Percentiles rank a stretch among this genome's conserved stretches.
phyloP scores from a whole-genome alignment of 2,329 filamentous ascomycete species.

The Drechmeria coniospora region DNA sequence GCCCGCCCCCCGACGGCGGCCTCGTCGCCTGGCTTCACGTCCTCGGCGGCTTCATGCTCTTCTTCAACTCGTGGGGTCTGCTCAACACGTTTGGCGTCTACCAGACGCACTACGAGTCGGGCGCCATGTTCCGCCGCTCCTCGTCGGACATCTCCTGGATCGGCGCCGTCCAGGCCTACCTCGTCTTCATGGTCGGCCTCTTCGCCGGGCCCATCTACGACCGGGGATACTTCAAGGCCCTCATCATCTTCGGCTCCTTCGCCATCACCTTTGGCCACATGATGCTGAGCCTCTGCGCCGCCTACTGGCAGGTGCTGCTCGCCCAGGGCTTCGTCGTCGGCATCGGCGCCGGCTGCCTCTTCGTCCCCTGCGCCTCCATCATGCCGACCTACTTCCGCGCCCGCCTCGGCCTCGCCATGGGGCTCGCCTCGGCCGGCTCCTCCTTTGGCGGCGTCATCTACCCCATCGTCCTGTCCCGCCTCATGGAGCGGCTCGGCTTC shows the following conservation, averaged over 20 bases:
- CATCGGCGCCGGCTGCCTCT: slow-evolving; percentile 25
- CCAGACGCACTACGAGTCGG: slow-evolving; percentile 36
- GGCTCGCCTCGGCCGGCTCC: slow-evolving; percentile 17
- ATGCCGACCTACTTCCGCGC: slow-evolving; percentile 17
- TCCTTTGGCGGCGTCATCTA: slow-evolving; percentile 18
- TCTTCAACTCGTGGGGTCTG: slow-evolving; percentile 39
- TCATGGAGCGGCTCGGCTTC: slow-evolving; percentile 12
- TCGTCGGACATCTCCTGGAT: slow-evolving; percentile 22
- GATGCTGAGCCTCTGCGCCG: slow-evolving; percentile 19
- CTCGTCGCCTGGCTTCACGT: slow-evolving; percentile 40
- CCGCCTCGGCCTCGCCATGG: slow-evolving; percentile 14
- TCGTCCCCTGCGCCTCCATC: slow-evolving; percentile 19
- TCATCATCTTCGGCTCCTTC: slow-evolving; percentile 24
- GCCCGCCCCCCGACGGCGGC: slow-evolving; percentile 27
- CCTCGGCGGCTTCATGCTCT: slow-evolving; percentile 32
- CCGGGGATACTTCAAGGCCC: slow-evolving; percentile 24
- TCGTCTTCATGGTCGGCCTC: slow-evolving; percentile 20
- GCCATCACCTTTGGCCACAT: slow-evolving; percentile 31
- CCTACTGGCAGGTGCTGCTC: slow-evolving; percentile 29
- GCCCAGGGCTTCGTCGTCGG: slow-evolving; percentile 30
- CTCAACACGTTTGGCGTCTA: slow-evolving; percentile 34
- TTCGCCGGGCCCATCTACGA: slow-evolving; percentile 30
- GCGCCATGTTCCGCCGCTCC: slow-evolving; percentile 11
- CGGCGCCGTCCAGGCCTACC: slow-evolving; percentile 29
- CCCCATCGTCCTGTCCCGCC: slow-evolving; percentile 12